phyloP scores from a whole-genome alignment of 176 grass and related monocot species.

The Areca catechu region DNA sequence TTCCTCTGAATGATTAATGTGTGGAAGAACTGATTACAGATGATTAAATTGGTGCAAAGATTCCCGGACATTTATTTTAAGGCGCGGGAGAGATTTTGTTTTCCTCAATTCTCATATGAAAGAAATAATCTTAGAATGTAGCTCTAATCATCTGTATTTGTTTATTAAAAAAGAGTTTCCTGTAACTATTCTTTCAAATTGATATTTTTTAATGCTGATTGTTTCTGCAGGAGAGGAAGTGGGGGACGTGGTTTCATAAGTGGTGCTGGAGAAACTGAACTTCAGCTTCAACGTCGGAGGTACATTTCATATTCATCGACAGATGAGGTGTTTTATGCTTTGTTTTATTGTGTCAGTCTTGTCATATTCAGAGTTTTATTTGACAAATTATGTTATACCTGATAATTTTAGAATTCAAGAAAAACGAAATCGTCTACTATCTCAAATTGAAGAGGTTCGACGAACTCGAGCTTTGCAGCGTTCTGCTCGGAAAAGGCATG shows the following conservation, averaged over 20 bases:
- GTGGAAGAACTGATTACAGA: too few species aligned
- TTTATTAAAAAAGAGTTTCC: background rate
- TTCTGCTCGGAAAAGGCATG: slow-evolving; percentile 71
- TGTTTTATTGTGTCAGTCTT: background rate
- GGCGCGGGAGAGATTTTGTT: too few species aligned
- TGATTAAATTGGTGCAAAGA: too few species aligned
- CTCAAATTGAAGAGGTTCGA: slow-evolving; percentile 77
- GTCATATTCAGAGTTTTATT: background rate
- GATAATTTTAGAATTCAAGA: slow-evolving; percentile 66
- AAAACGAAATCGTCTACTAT: slow-evolving; percentile 44
- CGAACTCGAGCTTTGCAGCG: slow-evolving; percentile 78
- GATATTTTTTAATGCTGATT: slow-evolving; percentile 1
- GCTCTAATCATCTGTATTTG: too few species aligned
- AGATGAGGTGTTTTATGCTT: slow-evolving; percentile 2
- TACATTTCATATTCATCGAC: slow-evolving; percentile 23
- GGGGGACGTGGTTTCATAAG: slow-evolving; percentile 79
- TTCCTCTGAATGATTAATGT: too few species aligned
- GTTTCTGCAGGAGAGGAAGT: slow-evolving; percentile 73
- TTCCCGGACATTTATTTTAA: too few species aligned
- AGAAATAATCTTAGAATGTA: too few species aligned
- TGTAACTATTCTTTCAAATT: background rate
- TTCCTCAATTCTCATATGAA: too few species aligned
- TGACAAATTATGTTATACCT: background rate
- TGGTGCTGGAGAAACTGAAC: slow-evolving; percentile 97
- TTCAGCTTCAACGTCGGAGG: slow-evolving; percentile 96